A percentile compares a stretch with the other conserved stretches of the same genome.
These are phyloP conservation scores for Terana coerulea DNA, from an alignment of 768 basidiomycete genomes.

Conservation along the genomic window DNA sequence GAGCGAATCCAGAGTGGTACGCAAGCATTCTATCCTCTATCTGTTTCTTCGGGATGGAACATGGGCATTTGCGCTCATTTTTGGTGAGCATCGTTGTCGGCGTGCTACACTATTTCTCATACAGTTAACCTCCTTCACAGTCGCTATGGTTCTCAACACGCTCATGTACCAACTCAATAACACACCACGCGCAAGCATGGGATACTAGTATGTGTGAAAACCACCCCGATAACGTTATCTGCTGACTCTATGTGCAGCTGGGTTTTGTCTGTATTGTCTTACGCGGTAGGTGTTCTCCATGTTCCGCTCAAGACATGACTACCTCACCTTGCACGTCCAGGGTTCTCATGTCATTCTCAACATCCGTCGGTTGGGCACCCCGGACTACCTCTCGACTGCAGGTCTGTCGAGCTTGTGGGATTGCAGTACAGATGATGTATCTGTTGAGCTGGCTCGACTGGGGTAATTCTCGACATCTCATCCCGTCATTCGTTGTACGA, in stretches of 20 bases:
- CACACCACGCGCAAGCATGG: slow-evolving; percentile 15
- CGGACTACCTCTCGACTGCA: not conserved
- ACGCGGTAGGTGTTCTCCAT: not conserved
- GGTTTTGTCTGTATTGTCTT: not conserved
- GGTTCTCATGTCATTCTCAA: slow-evolving; percentile 6
- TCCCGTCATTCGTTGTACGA: no score
- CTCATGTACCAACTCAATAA: slow-evolving; percentile 17
- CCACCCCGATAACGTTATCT: not conserved
- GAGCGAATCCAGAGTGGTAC: not conserved
- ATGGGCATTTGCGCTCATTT: slow-evolving; percentile 12
- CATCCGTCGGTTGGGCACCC: slow-evolving; percentile 3
- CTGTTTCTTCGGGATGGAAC: slow-evolving; percentile 12
- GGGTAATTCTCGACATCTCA: no score
- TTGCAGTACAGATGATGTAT: no score
- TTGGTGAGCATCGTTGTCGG: not conserved
- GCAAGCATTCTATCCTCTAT: not conserved
- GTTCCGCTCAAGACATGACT: not conserved
- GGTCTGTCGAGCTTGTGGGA: not conserved
- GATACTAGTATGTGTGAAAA: slow-evolving; percentile 13
- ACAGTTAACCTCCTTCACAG: slow-evolving; percentile 4
- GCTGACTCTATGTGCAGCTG: not conserved
- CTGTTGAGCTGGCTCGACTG: no score
- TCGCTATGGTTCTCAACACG: slow-evolving; percentile 17
- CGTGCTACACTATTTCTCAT: not conserved
- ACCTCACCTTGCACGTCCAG: not conserved